Evolutionary conservation across 768 basidiomycete species (phyloP), one percentile per base, ranked within the genome.

Genomic region (Serpula lacrymans): DNA sequence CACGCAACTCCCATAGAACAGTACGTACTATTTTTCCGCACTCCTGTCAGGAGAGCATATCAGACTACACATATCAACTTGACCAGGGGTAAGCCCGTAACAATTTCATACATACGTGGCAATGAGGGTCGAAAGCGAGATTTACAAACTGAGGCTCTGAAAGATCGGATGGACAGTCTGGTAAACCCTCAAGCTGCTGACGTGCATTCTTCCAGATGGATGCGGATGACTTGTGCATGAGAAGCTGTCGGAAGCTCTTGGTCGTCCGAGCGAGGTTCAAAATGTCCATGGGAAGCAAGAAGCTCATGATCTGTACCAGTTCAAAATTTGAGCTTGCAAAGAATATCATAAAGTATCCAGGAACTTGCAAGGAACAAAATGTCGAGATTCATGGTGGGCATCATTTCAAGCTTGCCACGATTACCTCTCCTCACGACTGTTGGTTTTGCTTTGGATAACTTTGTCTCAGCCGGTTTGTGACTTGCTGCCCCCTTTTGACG

Each of bases 351-450:
- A n/a, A 14, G 12, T 4, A 17, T 13, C 22, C 27, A 18, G n/a
- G 17, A n/a, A 16, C 17, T 2, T 13, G 22, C 54, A 2, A 49
- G 54, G 22, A 47, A 59, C 39, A 60, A 37, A 27, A 61, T 34
- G 17, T 61, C 59, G 28, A 61, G 58, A 8, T 50, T 46, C 31
- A 64, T 29, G 51, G 67, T 62, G 21, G 68, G 60, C 57, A 75
- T 69, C 17, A 45, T 41, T 36, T 45, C 36, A 33, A 51, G 54
- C 24, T 29, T 17, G 31, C 46, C 51, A n/a, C 51, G 54, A n/a
- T n/a, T n/a, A n/a, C n/a, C n/a, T n/a, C n/a, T n/a, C n/a, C n/a
- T n/a, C n/a, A n/a, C n/a, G n/a, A n/a, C n/a, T n/a, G n/a, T n/a
- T n/a, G n/a, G n/a, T n/a, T n/a, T n/a, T n/a, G n/a, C n/a, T n/a